phyloP scores from a whole-genome alignment of 2,329 filamentous ascomycete genomes.

The Aspergillaceae sp. region DNA sequence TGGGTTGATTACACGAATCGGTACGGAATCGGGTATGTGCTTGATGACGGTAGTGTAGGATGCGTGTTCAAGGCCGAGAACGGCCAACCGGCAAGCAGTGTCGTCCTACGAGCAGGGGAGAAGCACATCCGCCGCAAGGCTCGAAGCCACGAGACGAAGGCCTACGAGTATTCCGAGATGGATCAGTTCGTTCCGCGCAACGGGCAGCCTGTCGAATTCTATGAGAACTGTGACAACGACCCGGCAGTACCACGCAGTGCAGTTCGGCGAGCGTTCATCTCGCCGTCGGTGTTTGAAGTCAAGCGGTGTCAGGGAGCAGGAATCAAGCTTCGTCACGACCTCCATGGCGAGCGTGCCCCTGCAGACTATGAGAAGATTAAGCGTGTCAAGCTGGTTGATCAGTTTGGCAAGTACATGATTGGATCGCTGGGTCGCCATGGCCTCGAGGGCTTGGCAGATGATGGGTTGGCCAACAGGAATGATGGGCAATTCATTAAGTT shows the following conservation, averaged over 20 bases:
- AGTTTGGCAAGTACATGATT: slow-evolving; percentile 47
- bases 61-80: slow-evolving; percentile 43
- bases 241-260: slow-evolving; percentile 24
- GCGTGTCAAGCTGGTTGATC: slow-evolving; percentile 40
- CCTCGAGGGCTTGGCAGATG: slow-evolving; percentile 25
- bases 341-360: slow-evolving; percentile 24
- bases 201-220: slow-evolving; percentile 39
- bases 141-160: slow-evolving; percentile 27
- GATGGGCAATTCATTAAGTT: slow-evolving; percentile 40
- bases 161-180: slow-evolving; percentile 30
- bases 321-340: slow-evolving; percentile 26
- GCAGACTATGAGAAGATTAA: slow-evolving; percentile 41
- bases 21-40: slow-evolving; percentile 44
- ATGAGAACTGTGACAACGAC: slow-evolving; percentile 36
- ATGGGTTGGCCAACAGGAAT: slow-evolving; percentile 16
- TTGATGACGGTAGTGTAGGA: slow-evolving; percentile 44
- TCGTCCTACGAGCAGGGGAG: slow-evolving; percentile 40
- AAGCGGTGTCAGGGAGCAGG: slow-evolving; percentile 21
- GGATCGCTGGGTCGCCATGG: slow-evolving; percentile 37
- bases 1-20: slow-evolving; percentile 47
- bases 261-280: slow-evolving; percentile 34
- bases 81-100: slow-evolving; percentile 35
- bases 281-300: slow-evolving; percentile 33
- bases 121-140: slow-evolving; percentile 39
- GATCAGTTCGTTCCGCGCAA: slow-evolving; percentile 38